phyloP scores from a whole-genome alignment of 192 early-diverging fungal species.

The Mortierella hygrophila region DNA sequence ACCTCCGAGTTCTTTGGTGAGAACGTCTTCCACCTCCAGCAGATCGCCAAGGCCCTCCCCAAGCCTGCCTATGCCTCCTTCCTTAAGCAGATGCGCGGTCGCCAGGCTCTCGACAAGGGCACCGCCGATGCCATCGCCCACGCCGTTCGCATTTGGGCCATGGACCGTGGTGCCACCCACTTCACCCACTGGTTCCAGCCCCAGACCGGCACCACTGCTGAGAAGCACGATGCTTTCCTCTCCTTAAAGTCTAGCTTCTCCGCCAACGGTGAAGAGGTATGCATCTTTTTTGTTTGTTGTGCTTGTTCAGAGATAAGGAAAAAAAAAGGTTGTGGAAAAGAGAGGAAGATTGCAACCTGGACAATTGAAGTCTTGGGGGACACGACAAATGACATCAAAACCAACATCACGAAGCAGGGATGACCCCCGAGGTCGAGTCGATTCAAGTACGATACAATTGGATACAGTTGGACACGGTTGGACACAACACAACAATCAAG shows the following conservation, averaged over 20 bases:
- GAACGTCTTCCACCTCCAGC: conserved; percentile 95
- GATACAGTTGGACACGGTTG: background rate
- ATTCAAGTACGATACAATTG: background rate
- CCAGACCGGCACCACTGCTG: conserved; percentile 97
- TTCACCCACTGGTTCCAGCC: conserved; percentile 99
- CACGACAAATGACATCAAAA: background rate
- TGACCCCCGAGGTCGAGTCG: no score
- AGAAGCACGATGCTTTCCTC: conserved; percentile 99
- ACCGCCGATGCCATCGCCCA: conserved; percentile 99
- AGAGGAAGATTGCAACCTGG: background rate
- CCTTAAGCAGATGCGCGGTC: conserved; percentile 93
- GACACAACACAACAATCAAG: background rate
- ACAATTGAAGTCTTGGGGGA: background rate
- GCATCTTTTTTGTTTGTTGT: conserved; percentile 32
- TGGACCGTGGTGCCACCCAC: conserved; percentile 97
- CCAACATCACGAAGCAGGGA: background rate
- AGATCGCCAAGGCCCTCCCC: conserved; percentile 90
- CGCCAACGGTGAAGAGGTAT: conserved; percentile 88
- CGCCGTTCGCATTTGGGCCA: conserved; percentile 97
- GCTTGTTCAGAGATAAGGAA: conserved; percentile 3
- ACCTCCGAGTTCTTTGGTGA: conserved; percentile 93
- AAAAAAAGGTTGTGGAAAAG: conserved; percentile 89
- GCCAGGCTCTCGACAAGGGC: conserved; percentile 89
- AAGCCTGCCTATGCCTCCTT: conserved; percentile 96
- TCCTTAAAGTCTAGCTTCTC: conserved; percentile 88